Evolutionary conservation across 345 rosid genomes (phyloP).

Genomic region (Sonneratia caseolaris): DNA sequence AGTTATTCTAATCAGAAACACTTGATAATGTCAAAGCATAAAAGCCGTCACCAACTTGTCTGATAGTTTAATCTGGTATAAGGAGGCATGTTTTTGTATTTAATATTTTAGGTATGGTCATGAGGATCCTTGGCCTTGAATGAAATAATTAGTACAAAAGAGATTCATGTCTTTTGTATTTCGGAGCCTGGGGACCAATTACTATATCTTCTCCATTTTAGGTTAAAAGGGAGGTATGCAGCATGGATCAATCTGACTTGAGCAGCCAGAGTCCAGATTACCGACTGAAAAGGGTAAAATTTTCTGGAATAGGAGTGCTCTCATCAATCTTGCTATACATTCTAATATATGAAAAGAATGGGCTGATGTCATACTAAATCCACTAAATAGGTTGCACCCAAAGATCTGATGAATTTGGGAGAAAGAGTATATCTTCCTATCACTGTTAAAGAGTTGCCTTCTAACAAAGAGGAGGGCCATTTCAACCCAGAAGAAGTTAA

Average conservation of each 20-base stretch:
- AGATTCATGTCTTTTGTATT: not conserved
- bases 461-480: conserved; percentile 29
- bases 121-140: not conserved
- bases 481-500: conserved; percentile 53
- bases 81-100: not conserved
- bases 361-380: conserved; percentile 19
- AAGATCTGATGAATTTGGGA: conserved; percentile 57
- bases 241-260: conserved; percentile 13
- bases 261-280: conserved; percentile 26
- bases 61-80: not conserved
- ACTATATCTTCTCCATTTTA: conserved; percentile 3
- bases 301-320: not conserved
- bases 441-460: conserved; percentile 30
- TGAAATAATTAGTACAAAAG: not conserved
- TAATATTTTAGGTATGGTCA: not conserved
- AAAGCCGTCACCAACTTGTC: not conserved
- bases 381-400: conserved; percentile 61
- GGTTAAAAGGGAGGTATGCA: conserved; percentile 55
- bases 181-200: not conserved
- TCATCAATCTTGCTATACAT: not conserved
- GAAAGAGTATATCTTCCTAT: conserved; percentile 71
- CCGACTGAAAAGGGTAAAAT: conserved; percentile 53
- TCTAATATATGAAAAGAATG: not conserved
- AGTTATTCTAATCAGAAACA: not conserved
- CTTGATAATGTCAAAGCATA: not conserved